Evolutionary conservation across 345 rosid species (phyloP), one percentile per base, ranked within the genome.

Genomic region (Brassica juncea): DNA sequence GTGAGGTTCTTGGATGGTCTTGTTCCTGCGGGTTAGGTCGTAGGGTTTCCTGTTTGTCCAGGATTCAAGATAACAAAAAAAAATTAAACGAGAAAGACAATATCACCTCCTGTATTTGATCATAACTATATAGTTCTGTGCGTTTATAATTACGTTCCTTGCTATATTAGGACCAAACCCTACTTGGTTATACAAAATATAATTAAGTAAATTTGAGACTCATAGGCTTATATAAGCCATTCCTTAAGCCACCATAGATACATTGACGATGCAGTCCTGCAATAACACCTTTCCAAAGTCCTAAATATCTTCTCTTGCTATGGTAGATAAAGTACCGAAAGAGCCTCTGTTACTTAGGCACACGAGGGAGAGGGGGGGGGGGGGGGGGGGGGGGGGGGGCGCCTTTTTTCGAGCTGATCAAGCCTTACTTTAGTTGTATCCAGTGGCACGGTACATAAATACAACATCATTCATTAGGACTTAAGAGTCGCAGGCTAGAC

Each of bases 91-190:
- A 58, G 75, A 52, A 68, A 31, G 9, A 19, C 54, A 39, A 82
- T 47, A 55, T 82, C 82, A 39, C 47, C 92, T 90, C 86, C 80
- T 95, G 93, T 73, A 91, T 90, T 83, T 91, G 94, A 87, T 95
- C 99, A 84, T 95, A 95, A 82, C 98, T 93, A 71, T 98, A 98
- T 54, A 95, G 86, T 81, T 95, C 98, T 75, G 99, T 98, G 99
- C 99, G 87, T 95, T 95, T 76, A 95, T 84, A 70, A 91, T 88
- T 74, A 97, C 98, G 83, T 95, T 95, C 74, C 99, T 79, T 65
- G 97, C 98, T 73, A 95, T 86, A 64, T 95, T 95, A 34, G 99
- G 98, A 16, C 99, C 99, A 79, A 94, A 89, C 31, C 99, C 97
- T 31, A 31, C 34, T 31, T 31, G 34, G 34, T 31, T 31, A 31